Evolutionary conservation across 148 eudicot species (phyloP), one percentile per base, ranked within the genome.

Genomic region (Camellia granthamiana): DNA sequence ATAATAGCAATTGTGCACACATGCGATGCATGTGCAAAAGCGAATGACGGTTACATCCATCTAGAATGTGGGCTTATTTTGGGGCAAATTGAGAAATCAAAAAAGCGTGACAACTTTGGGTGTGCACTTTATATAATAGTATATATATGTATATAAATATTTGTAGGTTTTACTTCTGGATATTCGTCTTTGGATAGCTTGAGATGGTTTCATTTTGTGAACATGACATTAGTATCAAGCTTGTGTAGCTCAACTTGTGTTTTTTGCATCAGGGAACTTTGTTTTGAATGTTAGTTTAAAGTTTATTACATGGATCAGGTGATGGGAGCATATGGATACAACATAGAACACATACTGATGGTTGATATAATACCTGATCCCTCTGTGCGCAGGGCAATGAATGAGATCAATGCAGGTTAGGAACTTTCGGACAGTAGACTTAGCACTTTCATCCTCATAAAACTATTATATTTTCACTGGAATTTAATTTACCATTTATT

Each of bases 371-470:
- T 96, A 83, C 99, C 99, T 72, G 99, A 96, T 83, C 71, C 97
- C 51, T 85, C 98, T 59, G 99, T 96, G 44, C 93, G 98, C 74
- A 93, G 60, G 88, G 99, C 99, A 52, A 96, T 96, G 99, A 96
- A 96, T 84, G 99, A 96, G 92, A 96, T 96, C 13, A 96, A 96
- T 86, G 93, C 99, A 90, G 99, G 99, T 95, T 54, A 63, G 81
- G 14, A 80, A 11, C 70, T 30, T 58, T 66, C 65, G 21, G 60
- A 60, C 18, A 75, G 23, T 11, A 70, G 59, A 47, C n/a, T 80
- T 77, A 21, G 7, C 41, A 30, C 49, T 58, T 7, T 41, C 60
- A 49, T 6, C 79, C 59, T 3, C 6, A 18, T 44, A 63, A 1
- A 21, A 60, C 42, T 76, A 3, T 43, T 46, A 42, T 69, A 6